Percentiles rank a stretch among this genome's conserved stretches.
Conservation (phyloP, 495 filamentous ascomycete genomes). For the Daldinia caldariorum region DNA sequence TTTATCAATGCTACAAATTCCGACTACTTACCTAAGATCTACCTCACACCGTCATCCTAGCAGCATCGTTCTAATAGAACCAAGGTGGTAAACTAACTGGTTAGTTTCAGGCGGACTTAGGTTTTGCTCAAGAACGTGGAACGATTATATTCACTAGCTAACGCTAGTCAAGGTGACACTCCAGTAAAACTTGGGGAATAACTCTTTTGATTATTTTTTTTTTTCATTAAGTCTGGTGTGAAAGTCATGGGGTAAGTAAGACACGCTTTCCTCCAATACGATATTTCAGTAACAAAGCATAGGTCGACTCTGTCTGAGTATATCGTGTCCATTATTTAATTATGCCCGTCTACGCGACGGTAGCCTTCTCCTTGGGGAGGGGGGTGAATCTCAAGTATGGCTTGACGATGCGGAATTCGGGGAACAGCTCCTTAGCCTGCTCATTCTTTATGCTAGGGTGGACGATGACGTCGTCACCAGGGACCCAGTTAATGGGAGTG, state of each 20-base stretch:
- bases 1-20: not conserved
- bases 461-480: slow-evolving; percentile 94
- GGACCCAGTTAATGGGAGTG: slow-evolving; percentile 91
- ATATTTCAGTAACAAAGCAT: not conserved
- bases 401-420: slow-evolving; percentile 91
- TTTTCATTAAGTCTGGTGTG: slow-evolving; percentile 2
- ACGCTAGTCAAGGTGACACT: not conserved
- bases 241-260: not conserved
- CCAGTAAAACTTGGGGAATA: not conserved
- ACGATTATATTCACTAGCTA: not conserved
- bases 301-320: not conserved
- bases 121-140: not conserved
- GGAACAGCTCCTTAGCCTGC: slow-evolving; percentile 89
- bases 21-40: not conserved
- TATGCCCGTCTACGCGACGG: slow-evolving; percentile 19
- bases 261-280: not conserved
- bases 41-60: not conserved
- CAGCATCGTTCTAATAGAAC: not conserved
- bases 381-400: slow-evolving; percentile 84
- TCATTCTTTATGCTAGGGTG: slow-evolving; percentile 88
- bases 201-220: not conserved
- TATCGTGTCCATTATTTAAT: not conserved
- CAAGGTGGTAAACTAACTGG: not conserved
- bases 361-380: slow-evolving; percentile 62
- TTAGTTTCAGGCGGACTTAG: not conserved